Base-by-base conservation (phyloP, 148 eudicot species). In the Polygonum maritimum region DNA sequence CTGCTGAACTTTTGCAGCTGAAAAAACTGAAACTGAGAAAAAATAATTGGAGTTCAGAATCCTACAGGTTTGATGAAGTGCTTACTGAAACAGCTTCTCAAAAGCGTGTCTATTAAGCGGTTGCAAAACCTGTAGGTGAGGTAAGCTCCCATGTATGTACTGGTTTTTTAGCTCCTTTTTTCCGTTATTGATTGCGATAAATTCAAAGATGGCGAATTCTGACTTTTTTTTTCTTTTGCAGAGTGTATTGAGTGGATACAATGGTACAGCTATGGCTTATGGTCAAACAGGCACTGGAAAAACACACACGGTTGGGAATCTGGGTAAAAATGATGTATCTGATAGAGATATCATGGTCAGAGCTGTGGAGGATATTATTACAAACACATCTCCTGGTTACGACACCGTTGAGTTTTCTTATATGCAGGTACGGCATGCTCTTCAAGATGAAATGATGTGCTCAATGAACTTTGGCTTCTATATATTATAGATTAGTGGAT, bases 211-310 rank as follows among this genome's bases (percentile, higher is more conserved):
- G 63, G 15, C 9, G 10, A 58, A 26, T 3, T 71, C 31, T 71
- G 31, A 39, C 6, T 2, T 7, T 22, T 21, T 1, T 58, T 2
- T n/a, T n/a, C n/a, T 22, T 82, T 74, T 87, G 91, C 94, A 95
- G 99, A 92, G 97, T 84, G 99, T 95, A 58, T 80, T 95, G 74
- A 83, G 88, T 82, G 99, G 97, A 75, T 95, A 92, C 84, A 95
- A 95, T 80, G 99, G 99, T 78, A 95, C 99, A 80, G 73, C 91
- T 51, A 95, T 95, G 99, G 97, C 99, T 75, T 95, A 95, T 52
- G 99, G 99, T 58, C 99, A 95, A 88, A 95, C 99, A 49, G 99
- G 99, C 77, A 95, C 99, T 16, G 97, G 99, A 70, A 95, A 95
- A 87, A 95, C 99, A 57, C 86, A 88, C 80, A 95, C 99, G 7